Evolutionary conservation across 306 rosid genomes (phyloP).

Genomic region (Delonix regia): DNA sequence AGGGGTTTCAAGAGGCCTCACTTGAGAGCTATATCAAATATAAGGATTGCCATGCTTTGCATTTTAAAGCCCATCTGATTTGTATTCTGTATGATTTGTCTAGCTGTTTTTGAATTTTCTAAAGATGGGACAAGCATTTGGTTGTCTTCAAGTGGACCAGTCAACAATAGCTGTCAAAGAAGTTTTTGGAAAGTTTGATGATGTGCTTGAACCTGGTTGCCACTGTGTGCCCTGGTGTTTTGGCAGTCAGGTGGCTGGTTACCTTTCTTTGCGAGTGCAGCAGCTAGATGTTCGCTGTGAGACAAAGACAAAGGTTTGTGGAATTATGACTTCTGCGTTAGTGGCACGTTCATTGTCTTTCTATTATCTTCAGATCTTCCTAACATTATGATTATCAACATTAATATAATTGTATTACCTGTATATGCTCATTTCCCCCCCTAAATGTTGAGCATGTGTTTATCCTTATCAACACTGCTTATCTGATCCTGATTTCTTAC

Average conservation of each 20-base stretch:
- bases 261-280: slow-evolving; percentile 85
- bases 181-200: slow-evolving; percentile 72
- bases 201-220: slow-evolving; percentile 88
- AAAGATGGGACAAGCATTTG: slow-evolving; percentile 47
- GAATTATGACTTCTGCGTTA: background rate
- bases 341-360: background rate
- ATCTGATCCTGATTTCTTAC: slow-evolving; percentile 15
- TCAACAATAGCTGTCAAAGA: slow-evolving; percentile 77
- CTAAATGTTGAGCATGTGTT: background rate
- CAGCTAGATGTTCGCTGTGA: slow-evolving; percentile 88
- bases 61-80: background rate
- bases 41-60: background rate
- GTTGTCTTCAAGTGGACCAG: slow-evolving; percentile 89
- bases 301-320: slow-evolving; percentile 88
- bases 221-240: slow-evolving; percentile 92
- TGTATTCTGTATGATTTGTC: background rate
- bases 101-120: background rate
- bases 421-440: background rate
- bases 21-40: background rate
- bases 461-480: slow-evolving; percentile 11
- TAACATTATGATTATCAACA: background rate
- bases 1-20: background rate
- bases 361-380: background rate
- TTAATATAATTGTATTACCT: background rate
- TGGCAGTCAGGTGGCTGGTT: slow-evolving; percentile 76